Percentiles rank a stretch among this genome's conserved stretches.
These are phyloP conservation scores for Hypericum perforatum DNA, from an alignment of 345 rosid species.

Conservation along the genomic window DNA sequence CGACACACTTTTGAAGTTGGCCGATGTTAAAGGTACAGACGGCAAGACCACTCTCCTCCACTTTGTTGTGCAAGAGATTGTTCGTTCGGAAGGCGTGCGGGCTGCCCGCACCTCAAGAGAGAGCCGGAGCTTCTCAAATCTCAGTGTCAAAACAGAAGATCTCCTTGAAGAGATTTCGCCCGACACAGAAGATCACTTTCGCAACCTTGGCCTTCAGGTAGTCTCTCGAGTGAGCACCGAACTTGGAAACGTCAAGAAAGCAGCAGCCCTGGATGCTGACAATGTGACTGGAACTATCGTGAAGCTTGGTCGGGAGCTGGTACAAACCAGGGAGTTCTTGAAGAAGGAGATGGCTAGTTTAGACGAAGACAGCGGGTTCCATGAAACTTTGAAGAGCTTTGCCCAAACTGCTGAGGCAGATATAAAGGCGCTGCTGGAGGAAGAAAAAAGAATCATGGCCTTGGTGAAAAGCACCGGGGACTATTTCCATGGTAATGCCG, in stretches of 20 bases:
- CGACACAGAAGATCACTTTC: constrained; percentile 58
- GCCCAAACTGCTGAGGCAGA: constrained; percentile 68
- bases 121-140: constrained; percentile 43
- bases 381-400: constrained; percentile 55
- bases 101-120: constrained; percentile 70
- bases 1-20: constrained; percentile 61
- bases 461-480: constrained; percentile 89
- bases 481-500: constrained; percentile 93
- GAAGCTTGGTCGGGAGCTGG: constrained; percentile 48
- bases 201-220: constrained; percentile 69
- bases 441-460: constrained; percentile 81
- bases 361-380: constrained; percentile 69
- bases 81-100: constrained; percentile 38
- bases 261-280: constrained; percentile 76
- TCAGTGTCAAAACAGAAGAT: constrained; percentile 65
- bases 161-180: constrained; percentile 46
- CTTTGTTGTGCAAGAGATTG: constrained; percentile 5
- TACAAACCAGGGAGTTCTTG: constrained; percentile 52
- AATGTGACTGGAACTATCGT: constrained; percentile 61
- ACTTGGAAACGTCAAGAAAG: constrained; percentile 82
- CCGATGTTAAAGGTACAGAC: constrained; percentile 9
- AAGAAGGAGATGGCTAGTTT: constrained; percentile 58
- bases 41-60: constrained; percentile 14
- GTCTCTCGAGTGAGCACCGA: constrained; percentile 69
- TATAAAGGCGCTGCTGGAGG: constrained; percentile 47